These are phyloP conservation scores for Dionaea muscipula DNA, from an alignment of 179 eudicot species.

Conservation along the genomic window DNA sequence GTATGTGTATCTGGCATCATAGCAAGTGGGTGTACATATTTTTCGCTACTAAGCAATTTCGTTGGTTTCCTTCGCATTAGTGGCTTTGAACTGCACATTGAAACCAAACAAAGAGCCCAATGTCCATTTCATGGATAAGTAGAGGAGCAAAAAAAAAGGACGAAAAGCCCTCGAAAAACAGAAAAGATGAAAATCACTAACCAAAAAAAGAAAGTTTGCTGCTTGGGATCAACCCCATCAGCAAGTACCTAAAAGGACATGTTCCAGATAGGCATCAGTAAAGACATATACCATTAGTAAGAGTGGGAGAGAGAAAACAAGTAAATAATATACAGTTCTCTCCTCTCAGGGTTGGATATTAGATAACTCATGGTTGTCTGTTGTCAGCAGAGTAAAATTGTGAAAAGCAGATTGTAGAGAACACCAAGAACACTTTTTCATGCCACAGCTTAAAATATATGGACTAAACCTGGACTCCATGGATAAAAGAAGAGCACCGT, in stretches of 20 bases:
- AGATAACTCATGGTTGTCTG: no score
- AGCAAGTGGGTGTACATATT: slow-evolving; percentile 47
- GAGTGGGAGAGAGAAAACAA: no score
- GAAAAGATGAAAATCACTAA: slow-evolving; percentile 17
- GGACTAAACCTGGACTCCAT: no score
- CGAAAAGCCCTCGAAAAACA: not conserved
- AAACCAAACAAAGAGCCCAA: not conserved
- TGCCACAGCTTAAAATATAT: no score
- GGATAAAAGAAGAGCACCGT: no score
- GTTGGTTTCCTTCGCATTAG: slow-evolving; percentile 42
- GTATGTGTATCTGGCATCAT: slow-evolving; percentile 43
- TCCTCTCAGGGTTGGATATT: no score
- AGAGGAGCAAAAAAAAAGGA: not conserved
- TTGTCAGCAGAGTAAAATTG: no score
- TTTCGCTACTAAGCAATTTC: slow-evolving; percentile 24
- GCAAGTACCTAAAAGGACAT: slow-evolving; percentile 39
- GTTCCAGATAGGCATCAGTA: not conserved
- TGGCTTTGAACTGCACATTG: slow-evolving; percentile 44
- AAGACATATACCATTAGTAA: not conserved
- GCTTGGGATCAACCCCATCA: slow-evolving; percentile 66
- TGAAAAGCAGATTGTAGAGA: no score
- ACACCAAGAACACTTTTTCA: no score
- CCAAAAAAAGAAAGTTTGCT: slow-evolving; percentile 62
- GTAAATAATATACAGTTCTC: no score
- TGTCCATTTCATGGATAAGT: not conserved